Evolutionary conservation across 495 filamentous ascomycete genomes (phyloP), one percentile per base, ranked within the genome.

Genomic region (Thermochaetoides thermophila): DNA sequence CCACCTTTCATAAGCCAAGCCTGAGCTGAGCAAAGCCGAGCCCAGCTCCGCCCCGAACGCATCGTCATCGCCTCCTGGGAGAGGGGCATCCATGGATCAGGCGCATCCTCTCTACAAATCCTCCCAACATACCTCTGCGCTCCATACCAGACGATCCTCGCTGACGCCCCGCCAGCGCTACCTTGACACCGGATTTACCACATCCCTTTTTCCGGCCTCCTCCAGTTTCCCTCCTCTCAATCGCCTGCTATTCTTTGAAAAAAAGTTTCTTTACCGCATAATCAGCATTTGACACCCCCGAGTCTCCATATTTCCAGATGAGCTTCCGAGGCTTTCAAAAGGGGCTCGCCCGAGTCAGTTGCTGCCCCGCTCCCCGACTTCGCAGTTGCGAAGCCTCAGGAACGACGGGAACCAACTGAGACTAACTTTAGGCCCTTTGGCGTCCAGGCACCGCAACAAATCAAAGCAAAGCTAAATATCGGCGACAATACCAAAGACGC

Each of bases 311-410:
- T n/a, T n/a, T n/a, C n/a, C n/a, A n/a, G 45, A 97, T 97, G 89
- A 95, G 87, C 74, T 85, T 93, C 64, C 87, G 86, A 63, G 89
- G 89, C 41, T 81, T 97, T 50, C 74, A 78, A 59, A 94, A 93
- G 66, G 80, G 81, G 59, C 63, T 92, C 48, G 67, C 74, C 31
- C 71, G 89, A 45, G 81, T 84, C 62, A 49, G 77, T 38, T 29
- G 30, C 27, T 34, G 44, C 36, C 37, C 35, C 28, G 16, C 41
- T 34, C 38, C 27, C 21, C 21, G 21, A 24, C 6, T 24, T 11
- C 13, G 9, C 25, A 17, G 17, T 36, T 13, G 5, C 15, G 10
- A 30, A 30, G 28, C 28, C 17, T 3, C 27, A 29, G 7, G 12
- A 3, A 2, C 7, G 27, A 12, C 8, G 3, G 14, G 12, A 3